Evolutionary conservation across 768 basidiomycete genomes (phyloP), one percentile per base, ranked within the genome.

Genomic region (Suillus subaureus): DNA sequence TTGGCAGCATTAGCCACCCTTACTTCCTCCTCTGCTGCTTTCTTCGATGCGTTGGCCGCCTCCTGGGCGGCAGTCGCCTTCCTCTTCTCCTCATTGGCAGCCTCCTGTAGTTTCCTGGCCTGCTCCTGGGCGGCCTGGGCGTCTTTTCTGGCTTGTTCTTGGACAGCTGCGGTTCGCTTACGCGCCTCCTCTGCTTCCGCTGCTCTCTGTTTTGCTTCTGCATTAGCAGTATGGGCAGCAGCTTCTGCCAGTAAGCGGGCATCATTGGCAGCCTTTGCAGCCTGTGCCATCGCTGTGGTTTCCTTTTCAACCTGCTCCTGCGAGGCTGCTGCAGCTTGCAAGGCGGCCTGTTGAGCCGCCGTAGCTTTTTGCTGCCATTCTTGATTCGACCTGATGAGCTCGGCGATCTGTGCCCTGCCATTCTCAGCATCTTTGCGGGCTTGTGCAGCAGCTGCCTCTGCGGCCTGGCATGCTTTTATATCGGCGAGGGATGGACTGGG

Each of bases 21-120:
- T 1, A 61, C 33, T 23, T 71, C 73, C 35, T 71, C 73, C 35
- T 72, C 69, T 1, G 73, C 73, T 3, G 35, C 31, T 16, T 67
- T 63, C 3, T 60, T 63, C 12, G 58, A 23, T 15, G 64, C 58
- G 7, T 73, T 66, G 1, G 67, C 72, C 2, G 55, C 63, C 1
- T 62, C 68, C 47, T 54, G 73, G 0, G 63, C 68, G 0, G 63
- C 66, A 56, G 66, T 66, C 1, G 70, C 70, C 5, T 66, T 62
- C 16, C 43, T 64, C 12, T 69, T 68, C 23, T 72, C 70, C 35
- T 67, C 70, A 7, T 72, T 67, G 0, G 70, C 72, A 28, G 39
- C 67, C 35, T 39, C 21, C 28, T 68, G 65, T 0, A 61, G 28
- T 18, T 26, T 64, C 3, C 52, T 61, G 0, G 31, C 33, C 49